Conservation (phyloP, 1,284 basidiomycete genomes). For the Rhodotorula sp. region DNA sequence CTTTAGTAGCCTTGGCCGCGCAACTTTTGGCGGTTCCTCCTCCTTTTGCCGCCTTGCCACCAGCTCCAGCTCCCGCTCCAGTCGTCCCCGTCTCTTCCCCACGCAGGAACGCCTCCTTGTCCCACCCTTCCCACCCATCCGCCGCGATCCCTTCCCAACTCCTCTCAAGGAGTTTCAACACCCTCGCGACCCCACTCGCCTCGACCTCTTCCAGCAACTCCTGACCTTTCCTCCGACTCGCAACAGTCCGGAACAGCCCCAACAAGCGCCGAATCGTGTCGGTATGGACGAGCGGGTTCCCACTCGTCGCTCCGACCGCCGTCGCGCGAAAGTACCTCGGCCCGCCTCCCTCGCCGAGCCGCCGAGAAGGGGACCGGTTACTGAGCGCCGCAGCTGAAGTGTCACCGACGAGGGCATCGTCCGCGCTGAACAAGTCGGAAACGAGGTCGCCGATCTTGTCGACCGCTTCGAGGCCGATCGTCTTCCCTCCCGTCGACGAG, state of each 20-base stretch:
- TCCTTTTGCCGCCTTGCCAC: slow-evolving; percentile 39
- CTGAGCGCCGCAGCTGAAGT: slow-evolving; percentile 18
- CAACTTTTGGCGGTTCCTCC: slow-evolving; percentile 24
- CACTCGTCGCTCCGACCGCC: slow-evolving; percentile 11
- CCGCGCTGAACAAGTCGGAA: slow-evolving; percentile 31
- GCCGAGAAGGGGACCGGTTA: slow-evolving; percentile 15
- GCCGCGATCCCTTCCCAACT: slow-evolving; percentile 71
- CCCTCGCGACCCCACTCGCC: slow-evolving; percentile 59
- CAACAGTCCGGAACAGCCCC: slow-evolving; percentile 3
- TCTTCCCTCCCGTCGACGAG: slow-evolving; percentile 8
- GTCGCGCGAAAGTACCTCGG: slow-evolving; percentile 19
- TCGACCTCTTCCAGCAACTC: slow-evolving; percentile 58
- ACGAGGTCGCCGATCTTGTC: slow-evolving; percentile 25
- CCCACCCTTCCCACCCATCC: slow-evolving; percentile 61
- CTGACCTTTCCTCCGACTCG: slow-evolving; percentile 18
- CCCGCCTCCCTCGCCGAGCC: background rate
- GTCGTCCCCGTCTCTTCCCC: background rate
- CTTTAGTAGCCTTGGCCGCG: slow-evolving; percentile 12
- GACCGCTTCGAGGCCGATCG: background rate
- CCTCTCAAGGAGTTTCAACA: slow-evolving; percentile 73
- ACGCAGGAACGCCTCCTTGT: slow-evolving; percentile 24
- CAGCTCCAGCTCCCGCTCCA: slow-evolving; percentile 30
- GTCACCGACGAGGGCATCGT: slow-evolving; percentile 35
- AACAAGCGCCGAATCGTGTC: slow-evolving; percentile 16
- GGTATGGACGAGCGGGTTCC: slow-evolving; percentile 19